A percentile compares a stretch with the other conserved stretches of the same genome.
Conservation (phyloP, 306 rosid genomes). For the Benincasa hispida region DNA sequence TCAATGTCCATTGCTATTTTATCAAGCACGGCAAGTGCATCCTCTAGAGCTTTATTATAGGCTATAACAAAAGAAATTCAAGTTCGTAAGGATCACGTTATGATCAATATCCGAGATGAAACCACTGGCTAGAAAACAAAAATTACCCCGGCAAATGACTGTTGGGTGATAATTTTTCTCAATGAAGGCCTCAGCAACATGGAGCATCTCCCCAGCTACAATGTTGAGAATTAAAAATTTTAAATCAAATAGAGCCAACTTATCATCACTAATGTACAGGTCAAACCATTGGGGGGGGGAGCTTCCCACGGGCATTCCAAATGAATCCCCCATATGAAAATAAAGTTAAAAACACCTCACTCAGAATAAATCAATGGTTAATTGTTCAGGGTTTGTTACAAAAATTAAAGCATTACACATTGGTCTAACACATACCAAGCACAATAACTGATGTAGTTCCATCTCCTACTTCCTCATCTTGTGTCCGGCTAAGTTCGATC, state of each 20-base stretch:
- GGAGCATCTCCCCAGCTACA: conserved; percentile 99
- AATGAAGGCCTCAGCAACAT: conserved; percentile 89
- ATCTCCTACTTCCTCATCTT: conserved; percentile 97
- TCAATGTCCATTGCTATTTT: conserved; percentile 85
- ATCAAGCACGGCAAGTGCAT: conserved; percentile 84
- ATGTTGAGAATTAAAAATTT: background rate
- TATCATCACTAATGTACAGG: background rate
- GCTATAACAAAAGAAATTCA: conserved; percentile 35
- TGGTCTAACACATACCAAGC: conserved; percentile 49
- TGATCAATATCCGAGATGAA: background rate
- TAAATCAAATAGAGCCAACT: background rate
- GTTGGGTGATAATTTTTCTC: conserved; percentile 83
- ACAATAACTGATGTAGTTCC: conserved; percentile 96
- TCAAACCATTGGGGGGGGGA: background rate
- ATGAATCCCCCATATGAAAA: background rate
- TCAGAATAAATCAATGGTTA: background rate
- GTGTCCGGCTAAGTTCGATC: conserved; percentile 95
- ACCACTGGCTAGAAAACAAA: background rate
- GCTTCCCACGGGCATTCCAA: background rate
- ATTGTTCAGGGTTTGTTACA: background rate
- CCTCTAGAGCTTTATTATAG: conserved; percentile 90
- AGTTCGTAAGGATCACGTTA: background rate
- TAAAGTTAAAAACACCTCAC: background rate
- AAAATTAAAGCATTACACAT: background rate
- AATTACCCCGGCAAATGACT: conserved; percentile 88